Conservation (phyloP, 2,329 filamentous ascomycete species). For the Hypoxylon sp. region DNA sequence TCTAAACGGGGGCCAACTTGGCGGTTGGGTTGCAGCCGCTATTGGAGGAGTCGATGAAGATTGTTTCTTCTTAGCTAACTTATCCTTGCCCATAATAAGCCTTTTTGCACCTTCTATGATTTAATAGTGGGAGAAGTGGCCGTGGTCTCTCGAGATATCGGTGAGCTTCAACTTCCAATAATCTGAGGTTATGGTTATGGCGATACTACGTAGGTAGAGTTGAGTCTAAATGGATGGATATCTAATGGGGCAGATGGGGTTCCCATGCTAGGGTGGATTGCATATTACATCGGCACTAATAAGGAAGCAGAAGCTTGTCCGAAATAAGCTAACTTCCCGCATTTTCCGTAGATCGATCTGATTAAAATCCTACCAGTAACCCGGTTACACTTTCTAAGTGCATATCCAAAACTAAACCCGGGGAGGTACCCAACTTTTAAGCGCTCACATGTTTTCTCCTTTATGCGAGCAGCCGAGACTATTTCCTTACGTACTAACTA, state of each 20-base stretch:
- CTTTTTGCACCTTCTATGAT: neutral
- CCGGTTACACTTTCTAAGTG: slow-evolving; percentile 8
- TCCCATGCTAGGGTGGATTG: slow-evolving; percentile 2
- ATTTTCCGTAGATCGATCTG: slow-evolving; percentile 24
- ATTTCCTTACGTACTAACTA: neutral
- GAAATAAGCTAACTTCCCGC: slow-evolving; percentile 9
- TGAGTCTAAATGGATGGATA: neutral
- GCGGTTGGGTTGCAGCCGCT: slow-evolving; percentile 50
- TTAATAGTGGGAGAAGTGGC: neutral
- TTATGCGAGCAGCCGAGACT: slow-evolving; percentile 17
- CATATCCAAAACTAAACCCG: neutral
- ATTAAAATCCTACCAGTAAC: neutral
- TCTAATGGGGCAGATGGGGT: neutral
- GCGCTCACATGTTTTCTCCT: slow-evolving; percentile 24
- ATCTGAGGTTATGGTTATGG: neutral
- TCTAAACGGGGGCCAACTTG: slow-evolving; percentile 79
- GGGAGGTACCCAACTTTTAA: neutral
- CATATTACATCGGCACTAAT: slow-evolving; percentile 21
- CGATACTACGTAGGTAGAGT: neutral
- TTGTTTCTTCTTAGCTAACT: slow-evolving; percentile 42
- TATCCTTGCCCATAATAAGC: slow-evolving; percentile 44
- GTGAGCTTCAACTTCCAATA: slow-evolving; percentile 10
- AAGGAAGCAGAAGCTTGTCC: neutral
- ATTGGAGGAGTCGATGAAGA: slow-evolving; percentile 37
- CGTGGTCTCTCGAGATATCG: slow-evolving; percentile 6